A percentile compares a stretch with the other conserved stretches of the same genome.
Evolutionary conservation across 768 basidiomycete genomes (phyloP).

Genomic region (Suillus lakei): DNA sequence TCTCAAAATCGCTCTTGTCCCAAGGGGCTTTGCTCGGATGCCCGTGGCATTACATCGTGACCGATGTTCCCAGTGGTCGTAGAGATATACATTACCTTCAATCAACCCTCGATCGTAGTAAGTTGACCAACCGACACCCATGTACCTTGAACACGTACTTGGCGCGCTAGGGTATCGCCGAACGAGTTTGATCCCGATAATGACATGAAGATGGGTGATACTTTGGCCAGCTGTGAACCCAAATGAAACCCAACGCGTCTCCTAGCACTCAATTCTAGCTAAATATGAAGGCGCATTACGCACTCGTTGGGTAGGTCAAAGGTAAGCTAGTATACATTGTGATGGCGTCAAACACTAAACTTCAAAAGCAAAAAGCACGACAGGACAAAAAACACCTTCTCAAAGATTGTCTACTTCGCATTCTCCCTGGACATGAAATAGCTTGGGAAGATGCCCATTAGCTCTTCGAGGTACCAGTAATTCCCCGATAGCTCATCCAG

Average conservation of each 20-base stretch:
- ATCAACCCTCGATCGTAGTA: background rate
- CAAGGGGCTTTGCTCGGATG: background rate
- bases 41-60: background rate
- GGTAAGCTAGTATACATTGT: constrained; percentile 1
- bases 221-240: background rate
- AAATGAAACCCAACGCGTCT: background rate
- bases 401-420: background rate
- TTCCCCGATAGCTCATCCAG: constrained; percentile 28
- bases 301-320: background rate
- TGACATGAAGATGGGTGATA: background rate
- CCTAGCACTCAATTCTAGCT: background rate
- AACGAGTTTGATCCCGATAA: background rate
- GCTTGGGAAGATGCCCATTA: constrained; percentile 57
- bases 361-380: constrained; percentile 3
- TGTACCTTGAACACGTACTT: background rate
- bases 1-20: too few species aligned
- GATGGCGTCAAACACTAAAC: background rate
- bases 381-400: background rate
- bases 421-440: constrained; percentile 42
- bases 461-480: constrained; percentile 67
- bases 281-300: background rate
- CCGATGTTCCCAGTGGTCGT: background rate
- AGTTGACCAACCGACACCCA: background rate
- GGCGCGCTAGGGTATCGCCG: background rate
- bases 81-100: background rate